phyloP scores from a whole-genome alignment of 805 yeast genomes.

The Alloascoidea hylecoeti region DNA sequence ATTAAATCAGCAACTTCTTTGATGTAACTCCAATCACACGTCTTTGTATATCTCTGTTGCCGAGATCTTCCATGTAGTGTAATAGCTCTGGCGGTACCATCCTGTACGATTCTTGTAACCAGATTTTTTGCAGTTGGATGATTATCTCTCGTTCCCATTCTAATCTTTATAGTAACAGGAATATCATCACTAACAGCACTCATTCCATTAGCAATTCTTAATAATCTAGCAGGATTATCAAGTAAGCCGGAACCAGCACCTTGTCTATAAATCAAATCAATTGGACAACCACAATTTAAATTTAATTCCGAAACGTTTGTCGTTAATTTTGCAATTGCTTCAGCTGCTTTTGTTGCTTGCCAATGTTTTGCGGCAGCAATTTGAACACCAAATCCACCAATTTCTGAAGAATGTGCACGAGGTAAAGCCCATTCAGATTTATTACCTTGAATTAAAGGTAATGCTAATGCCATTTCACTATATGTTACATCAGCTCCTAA shows the following conservation, averaged over 20 bases:
- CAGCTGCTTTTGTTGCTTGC: slow-evolving; percentile 92
- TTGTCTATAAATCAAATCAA: slow-evolving; percentile 81
- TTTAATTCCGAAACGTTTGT: slow-evolving; percentile 68
- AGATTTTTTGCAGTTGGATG: slow-evolving; percentile 80
- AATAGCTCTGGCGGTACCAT: slow-evolving; percentile 78
- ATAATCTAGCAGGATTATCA: slow-evolving; percentile 75
- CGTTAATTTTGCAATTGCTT: slow-evolving; percentile 46
- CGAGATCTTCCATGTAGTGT: slow-evolving; percentile 95
- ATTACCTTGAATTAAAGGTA: slow-evolving; percentile 80
- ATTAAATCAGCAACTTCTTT: slow-evolving; percentile 58
- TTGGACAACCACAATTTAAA: slow-evolving; percentile 95
- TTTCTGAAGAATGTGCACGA: slow-evolving; percentile 70
- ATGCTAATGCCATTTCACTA: slow-evolving; percentile 85
- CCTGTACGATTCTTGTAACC: slow-evolving; percentile 56
- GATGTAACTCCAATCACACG: slow-evolving; percentile 90
- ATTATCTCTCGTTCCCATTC: slow-evolving; percentile 81
- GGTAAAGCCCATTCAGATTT: slow-evolving; percentile 97
- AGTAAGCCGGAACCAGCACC: slow-evolving; percentile 94
- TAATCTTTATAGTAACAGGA: slow-evolving; percentile 82
- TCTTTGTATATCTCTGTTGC: slow-evolving; percentile 85
- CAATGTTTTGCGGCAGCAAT: slow-evolving; percentile 84
- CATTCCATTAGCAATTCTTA: slow-evolving; percentile 78
- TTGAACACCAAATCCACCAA: slow-evolving; percentile 87
- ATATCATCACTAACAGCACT: slow-evolving; percentile 77
- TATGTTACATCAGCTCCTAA: slow-evolving; percentile 90